These are phyloP conservation scores for Lolium perenne DNA, from an alignment of 176 grass and related monocot genomes.

Conservation along the genomic window DNA sequence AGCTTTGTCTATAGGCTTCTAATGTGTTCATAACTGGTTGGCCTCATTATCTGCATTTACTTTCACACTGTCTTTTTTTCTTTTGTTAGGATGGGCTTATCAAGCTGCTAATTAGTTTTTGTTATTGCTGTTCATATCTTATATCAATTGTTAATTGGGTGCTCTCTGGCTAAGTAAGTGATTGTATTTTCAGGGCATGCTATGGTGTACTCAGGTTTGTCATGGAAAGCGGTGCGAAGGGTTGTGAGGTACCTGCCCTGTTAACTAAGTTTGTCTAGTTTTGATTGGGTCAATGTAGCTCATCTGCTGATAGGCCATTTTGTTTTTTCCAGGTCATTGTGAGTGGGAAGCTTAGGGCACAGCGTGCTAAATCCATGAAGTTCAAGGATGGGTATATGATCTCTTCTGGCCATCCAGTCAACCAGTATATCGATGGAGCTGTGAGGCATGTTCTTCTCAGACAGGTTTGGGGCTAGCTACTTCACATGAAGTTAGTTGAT, in stretches of 20 bases:
- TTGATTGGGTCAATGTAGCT: background rate
- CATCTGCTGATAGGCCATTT: background rate
- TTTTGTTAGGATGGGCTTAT: background rate
- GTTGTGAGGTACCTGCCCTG: conserved; percentile 55
- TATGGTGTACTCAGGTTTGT: conserved; percentile 90
- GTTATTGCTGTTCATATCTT: background rate
- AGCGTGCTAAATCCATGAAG: conserved; percentile 84
- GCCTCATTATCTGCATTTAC: background rate
- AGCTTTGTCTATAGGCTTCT: conserved; percentile 40
- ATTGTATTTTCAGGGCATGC: conserved; percentile 55
- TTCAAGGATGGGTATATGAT: conserved; percentile 95
- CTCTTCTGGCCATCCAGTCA: conserved; percentile 79
- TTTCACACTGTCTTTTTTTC: background rate
- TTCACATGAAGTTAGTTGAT: background rate
- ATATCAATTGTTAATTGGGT: background rate
- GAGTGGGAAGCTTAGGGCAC: conserved; percentile 75
- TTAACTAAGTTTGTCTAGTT: background rate
- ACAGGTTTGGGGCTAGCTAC: conserved; percentile 51
- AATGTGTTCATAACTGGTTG: conserved; percentile 30
- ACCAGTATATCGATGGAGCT: conserved; percentile 71
- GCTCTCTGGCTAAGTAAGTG: background rate
- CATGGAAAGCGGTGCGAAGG: conserved; percentile 90
- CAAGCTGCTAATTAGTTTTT: background rate
- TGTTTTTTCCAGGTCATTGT: conserved; percentile 64
- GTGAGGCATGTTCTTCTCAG: conserved; percentile 83